These are phyloP conservation scores for Tuctoria greenei DNA, from an alignment of 176 grass and related monocot genomes.

Conservation along the genomic window DNA sequence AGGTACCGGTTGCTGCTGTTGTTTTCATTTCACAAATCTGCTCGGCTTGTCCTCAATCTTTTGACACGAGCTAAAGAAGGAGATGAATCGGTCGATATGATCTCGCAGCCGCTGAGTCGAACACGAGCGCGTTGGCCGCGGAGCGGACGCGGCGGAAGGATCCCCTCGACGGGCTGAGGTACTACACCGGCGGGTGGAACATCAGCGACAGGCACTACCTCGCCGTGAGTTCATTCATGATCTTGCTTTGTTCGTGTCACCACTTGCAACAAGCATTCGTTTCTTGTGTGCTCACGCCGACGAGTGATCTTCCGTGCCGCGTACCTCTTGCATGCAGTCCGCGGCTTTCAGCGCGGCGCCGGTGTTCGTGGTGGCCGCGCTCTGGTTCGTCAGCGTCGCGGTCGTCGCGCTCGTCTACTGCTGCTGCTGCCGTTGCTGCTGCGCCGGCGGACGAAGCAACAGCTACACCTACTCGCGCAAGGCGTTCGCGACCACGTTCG, in stretches of 20 bases:
- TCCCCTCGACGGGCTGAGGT: conserved; percentile 58
- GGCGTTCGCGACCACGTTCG: conserved; percentile 39
- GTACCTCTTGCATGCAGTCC: conserved; percentile 52
- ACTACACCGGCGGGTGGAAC: conserved; percentile 87
- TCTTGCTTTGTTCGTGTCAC: background rate
- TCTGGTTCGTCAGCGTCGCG: conserved; percentile 61
- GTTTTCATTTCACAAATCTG: background rate
- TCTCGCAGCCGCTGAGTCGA: conserved; percentile 14
- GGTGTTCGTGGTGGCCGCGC: conserved; percentile 46
- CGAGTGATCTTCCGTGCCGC: background rate
- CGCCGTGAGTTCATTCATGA: conserved; percentile 49
- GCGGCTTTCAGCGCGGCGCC: conserved; percentile 72
- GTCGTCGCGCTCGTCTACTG: conserved; percentile 37
- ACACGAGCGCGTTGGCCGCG: conserved; percentile 48
- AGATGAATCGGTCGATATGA: background rate
- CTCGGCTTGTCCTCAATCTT: background rate
- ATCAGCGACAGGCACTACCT: conserved; percentile 81
- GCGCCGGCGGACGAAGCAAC: conserved; percentile 7
- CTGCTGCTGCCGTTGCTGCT: conserved; percentile 51
- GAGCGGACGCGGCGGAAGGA: conserved; percentile 75
- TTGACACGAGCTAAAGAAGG: background rate
- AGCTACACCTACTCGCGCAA: conserved; percentile 52
- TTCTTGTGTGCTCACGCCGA: background rate
- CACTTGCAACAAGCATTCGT: background rate
- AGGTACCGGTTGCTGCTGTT: background rate